Evolutionary conservation across 768 basidiomycete species (phyloP), one percentile per base, ranked within the genome.

Genomic region (Tulasnella sp.): DNA sequence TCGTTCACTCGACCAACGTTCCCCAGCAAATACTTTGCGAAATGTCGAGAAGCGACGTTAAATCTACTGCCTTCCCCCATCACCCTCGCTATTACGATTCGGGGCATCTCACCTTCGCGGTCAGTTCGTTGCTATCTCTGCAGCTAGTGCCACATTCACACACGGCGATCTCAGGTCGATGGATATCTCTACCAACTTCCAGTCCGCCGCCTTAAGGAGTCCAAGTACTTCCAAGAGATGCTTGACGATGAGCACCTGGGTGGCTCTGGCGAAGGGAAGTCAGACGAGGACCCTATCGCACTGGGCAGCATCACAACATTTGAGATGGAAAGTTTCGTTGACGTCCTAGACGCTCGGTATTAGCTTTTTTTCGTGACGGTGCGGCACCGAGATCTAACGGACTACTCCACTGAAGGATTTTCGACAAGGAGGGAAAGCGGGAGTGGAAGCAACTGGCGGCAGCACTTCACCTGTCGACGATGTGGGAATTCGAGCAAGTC

Each of bases 311-410:
- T 76, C 67, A 76, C 75, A 25, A 70, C 67, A 9, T 69, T 39
- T n/a, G 67, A 76, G 12, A 76, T 76, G 67, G 75, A 76, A 11
- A 76, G 67, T 42, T 68, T 76, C 37, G n/a, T 76, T 8, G 31
- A 67, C 14, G 19, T 76, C 15, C 29, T 70, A 67, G 38, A 68
- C 17, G 29, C 75, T 22, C 12, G 52, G 73, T 74, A 49, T n/a
- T 8, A 4, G 11, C 34, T 45, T 12, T 12, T 25, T 4, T n/a
- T n/a, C 5, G 29, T 15, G 29, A 39, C 14, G 37, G 1, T 1
- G 12, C 38, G 9, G 12, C 19, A 9, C 17, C 37, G 14, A 7
- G 4, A n/a, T 71, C 42, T 45, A 17, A 39, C 22, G 36, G n/a
- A 1, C 15, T 25, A n/a, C 37, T 72, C n/a, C 17, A 45, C 71